Conservation (phyloP, 495 filamentous ascomycete genomes). For the Xylaria grammica region DNA sequence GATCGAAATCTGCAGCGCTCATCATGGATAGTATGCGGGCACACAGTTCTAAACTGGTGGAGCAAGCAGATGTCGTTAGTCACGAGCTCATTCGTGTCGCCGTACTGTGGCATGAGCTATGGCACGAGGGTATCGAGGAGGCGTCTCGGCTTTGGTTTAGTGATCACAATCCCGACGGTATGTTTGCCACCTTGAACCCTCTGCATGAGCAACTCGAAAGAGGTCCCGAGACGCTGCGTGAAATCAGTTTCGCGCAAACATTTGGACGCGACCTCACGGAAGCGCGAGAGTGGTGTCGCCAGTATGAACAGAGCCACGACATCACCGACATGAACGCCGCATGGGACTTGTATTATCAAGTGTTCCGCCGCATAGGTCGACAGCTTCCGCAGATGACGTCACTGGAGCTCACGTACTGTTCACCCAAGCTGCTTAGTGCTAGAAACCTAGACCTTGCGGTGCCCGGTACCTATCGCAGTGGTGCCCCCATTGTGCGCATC, state of each 20-base stretch:
- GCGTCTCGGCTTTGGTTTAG: constrained; percentile 91
- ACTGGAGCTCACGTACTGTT: constrained; percentile 95
- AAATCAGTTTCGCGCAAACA: constrained; percentile 97
- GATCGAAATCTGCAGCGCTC: constrained; percentile 80
- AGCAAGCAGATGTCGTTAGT: constrained; percentile 93
- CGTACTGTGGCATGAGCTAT: constrained; percentile 96
- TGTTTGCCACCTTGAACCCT: constrained; percentile 89
- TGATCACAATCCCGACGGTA: constrained; percentile 94
- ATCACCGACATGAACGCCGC: constrained; percentile 94
- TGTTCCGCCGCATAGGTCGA: constrained; percentile 91
- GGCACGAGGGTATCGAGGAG: constrained; percentile 99
- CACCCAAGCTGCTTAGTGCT: constrained; percentile 84
- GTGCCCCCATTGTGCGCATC: constrained; percentile 84
- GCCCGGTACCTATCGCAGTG: constrained; percentile 90
- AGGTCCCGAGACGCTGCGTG: constrained; percentile 89
- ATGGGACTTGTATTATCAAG: constrained; percentile 98
- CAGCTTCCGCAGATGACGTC: constrained; percentile 90
- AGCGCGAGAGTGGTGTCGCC: constrained; percentile 90
- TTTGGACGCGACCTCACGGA: constrained; percentile 95
- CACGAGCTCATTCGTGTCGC: constrained; percentile 95
- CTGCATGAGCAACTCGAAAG: constrained; percentile 88
- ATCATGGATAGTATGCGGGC: constrained; percentile 99
- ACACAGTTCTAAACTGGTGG: constrained; percentile 90
- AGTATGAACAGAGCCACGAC: constrained; percentile 86
- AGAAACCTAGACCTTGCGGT: constrained; percentile 87